Evolutionary conservation across 371 early-diverging fungal genomes (phyloP).

Genomic region (Nosema bombycis): DNA sequence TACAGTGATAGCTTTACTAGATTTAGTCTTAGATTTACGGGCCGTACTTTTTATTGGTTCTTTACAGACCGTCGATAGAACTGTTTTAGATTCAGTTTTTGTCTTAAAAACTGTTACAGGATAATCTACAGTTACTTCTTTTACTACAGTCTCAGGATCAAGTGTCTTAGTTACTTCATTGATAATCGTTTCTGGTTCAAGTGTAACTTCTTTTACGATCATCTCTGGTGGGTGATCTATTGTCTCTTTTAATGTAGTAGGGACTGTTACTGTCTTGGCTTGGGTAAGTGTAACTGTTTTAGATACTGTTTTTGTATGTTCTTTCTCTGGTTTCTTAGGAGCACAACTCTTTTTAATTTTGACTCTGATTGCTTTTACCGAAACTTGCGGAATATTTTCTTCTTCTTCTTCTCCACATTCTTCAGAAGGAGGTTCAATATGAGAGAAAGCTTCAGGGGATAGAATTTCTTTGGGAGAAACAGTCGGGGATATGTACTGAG

Average conservation of each 20-base stretch:
- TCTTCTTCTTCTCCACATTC: not conserved
- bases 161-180: not conserved
- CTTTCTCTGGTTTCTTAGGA: slow-evolving; percentile 7
- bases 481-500: not conserved
- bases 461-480: not conserved
- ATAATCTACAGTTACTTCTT: slow-evolving; percentile 10
- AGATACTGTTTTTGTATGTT: not conserved
- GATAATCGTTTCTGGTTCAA: slow-evolving; percentile 12
- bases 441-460: no score
- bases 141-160: slow-evolving; percentile 3
- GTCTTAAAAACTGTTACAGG: slow-evolving; percentile 31
- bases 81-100: slow-evolving; percentile 20
- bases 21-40: not conserved
- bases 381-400: not conserved
- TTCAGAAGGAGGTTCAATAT: no score
- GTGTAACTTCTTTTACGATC: slow-evolving; percentile 21
- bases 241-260: not conserved
- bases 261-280: not conserved
- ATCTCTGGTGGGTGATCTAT: slow-evolving; percentile 16
- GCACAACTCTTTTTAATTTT: slow-evolving; percentile 11
- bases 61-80: not conserved
- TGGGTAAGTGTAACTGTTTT: not conserved
- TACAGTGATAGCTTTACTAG: slow-evolving; percentile 16
- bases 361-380: not conserved
- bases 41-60: slow-evolving; percentile 3